Conservation (phyloP, 345 rosid species). For the Citrus maxima region DNA sequence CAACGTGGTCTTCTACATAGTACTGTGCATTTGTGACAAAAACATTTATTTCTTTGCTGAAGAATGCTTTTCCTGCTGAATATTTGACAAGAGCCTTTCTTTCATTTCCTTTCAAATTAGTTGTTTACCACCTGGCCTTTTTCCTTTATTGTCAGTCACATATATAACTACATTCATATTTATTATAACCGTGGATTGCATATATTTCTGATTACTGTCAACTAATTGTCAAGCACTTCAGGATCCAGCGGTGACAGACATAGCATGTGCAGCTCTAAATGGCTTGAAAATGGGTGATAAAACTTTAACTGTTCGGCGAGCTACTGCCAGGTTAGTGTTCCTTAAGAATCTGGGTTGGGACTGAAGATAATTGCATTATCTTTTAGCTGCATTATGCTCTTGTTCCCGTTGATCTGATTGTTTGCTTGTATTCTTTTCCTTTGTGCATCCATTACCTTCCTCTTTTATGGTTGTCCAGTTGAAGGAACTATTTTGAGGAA, state of each 20-base stretch:
- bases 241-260: slow-evolving; percentile 33
- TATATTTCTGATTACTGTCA: background rate
- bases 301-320: slow-evolving; percentile 33
- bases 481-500: background rate
- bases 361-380: background rate
- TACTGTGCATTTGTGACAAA: background rate
- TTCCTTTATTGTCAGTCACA: background rate
- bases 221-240: slow-evolving; percentile 8
- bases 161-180: too few species aligned
- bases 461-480: background rate
- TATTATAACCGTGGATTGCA: background rate
- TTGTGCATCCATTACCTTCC: slow-evolving; percentile 1
- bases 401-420: background rate
- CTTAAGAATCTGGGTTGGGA: background rate
- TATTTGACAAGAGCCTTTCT: background rate
- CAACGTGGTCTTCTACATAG: background rate
- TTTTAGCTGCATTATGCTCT: background rate
- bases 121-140: background rate
- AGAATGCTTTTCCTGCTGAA: background rate
- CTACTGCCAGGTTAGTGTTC: slow-evolving; percentile 25
- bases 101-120: background rate
- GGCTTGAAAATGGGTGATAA: slow-evolving; percentile 39
- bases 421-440: background rate
- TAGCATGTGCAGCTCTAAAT: slow-evolving; percentile 34
- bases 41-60: background rate